Conservation (phyloP, 2,329 filamentous ascomycete species). For the Davidsoniella virescens region DNA sequence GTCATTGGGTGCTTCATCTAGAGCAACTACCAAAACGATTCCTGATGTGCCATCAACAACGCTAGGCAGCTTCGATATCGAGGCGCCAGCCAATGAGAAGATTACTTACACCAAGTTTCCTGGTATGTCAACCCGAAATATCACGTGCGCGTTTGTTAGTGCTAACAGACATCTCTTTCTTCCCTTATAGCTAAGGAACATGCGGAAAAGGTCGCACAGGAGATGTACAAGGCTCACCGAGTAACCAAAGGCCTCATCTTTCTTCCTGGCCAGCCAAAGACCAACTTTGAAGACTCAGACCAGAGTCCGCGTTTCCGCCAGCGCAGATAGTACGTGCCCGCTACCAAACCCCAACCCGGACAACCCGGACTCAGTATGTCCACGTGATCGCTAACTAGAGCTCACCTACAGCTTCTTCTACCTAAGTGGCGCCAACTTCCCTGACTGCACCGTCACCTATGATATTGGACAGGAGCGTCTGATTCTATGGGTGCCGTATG, state of each 20-base stretch:
- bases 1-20: not conserved
- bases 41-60: not conserved
- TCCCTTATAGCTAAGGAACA: constrained; percentile 33
- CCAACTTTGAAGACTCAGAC: constrained; percentile 42
- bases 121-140: not conserved
- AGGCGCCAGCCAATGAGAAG: not conserved
- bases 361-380: not conserved
- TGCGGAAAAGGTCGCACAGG: constrained; percentile 37
- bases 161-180: not conserved
- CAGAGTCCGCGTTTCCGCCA: constrained; percentile 39
- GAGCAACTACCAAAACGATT: not conserved
- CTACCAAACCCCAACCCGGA: not conserved
- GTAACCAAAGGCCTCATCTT: constrained; percentile 36
- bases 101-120: constrained; percentile 4
- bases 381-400: not conserved
- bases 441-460: constrained; percentile 39
- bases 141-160: not conserved
- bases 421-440: constrained; percentile 36
- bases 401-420: constrained; percentile 38
- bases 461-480: constrained; percentile 44
- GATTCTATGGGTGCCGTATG: constrained; percentile 57
- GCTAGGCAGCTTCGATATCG: not conserved
- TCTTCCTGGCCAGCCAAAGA: constrained; percentile 34
- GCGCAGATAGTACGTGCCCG: constrained; percentile 35
- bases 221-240: constrained; percentile 23